These are phyloP conservation scores for Mycena kentingensis DNA, from an alignment of 768 basidiomycete species.

Conservation along the genomic window DNA sequence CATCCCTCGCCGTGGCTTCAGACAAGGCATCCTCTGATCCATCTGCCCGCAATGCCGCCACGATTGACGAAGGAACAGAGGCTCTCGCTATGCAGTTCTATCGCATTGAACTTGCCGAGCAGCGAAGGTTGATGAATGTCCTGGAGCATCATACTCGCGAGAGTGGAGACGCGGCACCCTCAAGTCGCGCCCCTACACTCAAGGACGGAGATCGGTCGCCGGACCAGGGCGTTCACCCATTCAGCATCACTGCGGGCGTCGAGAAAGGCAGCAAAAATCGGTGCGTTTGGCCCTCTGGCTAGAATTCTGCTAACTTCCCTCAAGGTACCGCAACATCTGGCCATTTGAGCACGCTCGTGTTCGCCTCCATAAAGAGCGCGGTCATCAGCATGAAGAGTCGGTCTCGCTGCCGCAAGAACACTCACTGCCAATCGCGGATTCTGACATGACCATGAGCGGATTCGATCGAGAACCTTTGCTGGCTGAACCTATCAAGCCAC, in stretches of 20 bases:
- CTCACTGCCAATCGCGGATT: neutral
- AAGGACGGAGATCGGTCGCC: neutral
- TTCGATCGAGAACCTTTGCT: neutral
- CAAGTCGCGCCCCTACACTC: constrained; percentile 12
- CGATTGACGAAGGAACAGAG: constrained; percentile 71
- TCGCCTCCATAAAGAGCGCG: constrained; percentile 46
- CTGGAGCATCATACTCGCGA: constrained; percentile 89
- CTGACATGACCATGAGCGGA: neutral
- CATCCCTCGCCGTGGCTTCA: neutral
- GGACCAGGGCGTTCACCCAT: constrained; percentile 64
- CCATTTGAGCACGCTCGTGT: constrained; percentile 96
- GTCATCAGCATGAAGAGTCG: too few relatives aligned
- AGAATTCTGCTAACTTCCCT: neutral
- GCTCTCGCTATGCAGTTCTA: constrained; percentile 92
- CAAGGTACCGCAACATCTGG: constrained; percentile 96
- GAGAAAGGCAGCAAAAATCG: constrained; percentile 95
- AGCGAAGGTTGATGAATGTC: constrained; percentile 81
- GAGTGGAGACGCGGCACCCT: constrained; percentile 34
- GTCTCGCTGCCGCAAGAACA: too few relatives aligned
- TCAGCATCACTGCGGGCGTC: constrained; percentile 92
- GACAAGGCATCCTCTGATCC: constrained; percentile 30
- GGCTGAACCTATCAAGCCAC: constrained; percentile 6
- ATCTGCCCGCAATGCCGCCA: constrained; percentile 31
- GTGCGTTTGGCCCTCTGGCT: constrained; percentile 36
- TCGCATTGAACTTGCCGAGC: constrained; percentile 88